Conservation (phyloP, 2,329 filamentous ascomycete genomes). For the Claviceps sp. region DNA sequence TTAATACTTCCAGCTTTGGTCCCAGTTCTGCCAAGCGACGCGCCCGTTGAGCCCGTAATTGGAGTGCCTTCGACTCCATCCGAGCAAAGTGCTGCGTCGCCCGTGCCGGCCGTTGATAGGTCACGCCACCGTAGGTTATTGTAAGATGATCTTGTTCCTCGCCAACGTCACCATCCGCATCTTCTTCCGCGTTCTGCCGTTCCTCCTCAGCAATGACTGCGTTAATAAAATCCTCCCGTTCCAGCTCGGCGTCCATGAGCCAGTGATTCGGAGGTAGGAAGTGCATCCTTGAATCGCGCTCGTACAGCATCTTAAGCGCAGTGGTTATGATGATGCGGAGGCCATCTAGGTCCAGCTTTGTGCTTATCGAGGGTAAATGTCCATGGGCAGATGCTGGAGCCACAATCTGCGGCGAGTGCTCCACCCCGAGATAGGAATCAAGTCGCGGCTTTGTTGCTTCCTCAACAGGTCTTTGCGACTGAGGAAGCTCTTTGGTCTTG, state of each 20-base stretch:
- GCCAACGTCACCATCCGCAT: constrained; percentile 13
- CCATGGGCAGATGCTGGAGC: not conserved
- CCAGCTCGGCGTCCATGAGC: constrained; percentile 80
- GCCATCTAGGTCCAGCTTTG: constrained; percentile 53
- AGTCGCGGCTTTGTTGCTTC: constrained; percentile 14
- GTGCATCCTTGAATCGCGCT: constrained; percentile 75
- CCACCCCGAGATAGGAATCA: constrained; percentile 15
- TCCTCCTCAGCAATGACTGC: constrained; percentile 84
- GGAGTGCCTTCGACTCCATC: constrained; percentile 49
- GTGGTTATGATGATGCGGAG: constrained; percentile 70
- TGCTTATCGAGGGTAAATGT: constrained; percentile 5
- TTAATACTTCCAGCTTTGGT: constrained; percentile 76
- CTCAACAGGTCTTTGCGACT: constrained; percentile 12
- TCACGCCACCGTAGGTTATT: too few species aligned
- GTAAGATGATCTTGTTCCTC: constrained; percentile 7
- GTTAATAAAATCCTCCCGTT: constrained; percentile 77
- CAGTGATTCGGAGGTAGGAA: constrained; percentile 80
- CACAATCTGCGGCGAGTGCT: not conserved
- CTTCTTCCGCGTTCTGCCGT: constrained; percentile 46
- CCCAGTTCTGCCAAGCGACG: constrained; percentile 67
- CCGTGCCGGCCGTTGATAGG: too few species aligned
- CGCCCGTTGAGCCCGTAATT: constrained; percentile 53
- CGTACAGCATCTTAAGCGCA: constrained; percentile 77
- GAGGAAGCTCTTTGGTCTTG: constrained; percentile 51
- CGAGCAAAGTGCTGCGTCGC: too few species aligned